A percentile compares a stretch with the other conserved stretches of the same genome.
phyloP scores from a whole-genome alignment of 2,329 filamentous ascomycete genomes.

The Trichoderma arundinaceum region DNA sequence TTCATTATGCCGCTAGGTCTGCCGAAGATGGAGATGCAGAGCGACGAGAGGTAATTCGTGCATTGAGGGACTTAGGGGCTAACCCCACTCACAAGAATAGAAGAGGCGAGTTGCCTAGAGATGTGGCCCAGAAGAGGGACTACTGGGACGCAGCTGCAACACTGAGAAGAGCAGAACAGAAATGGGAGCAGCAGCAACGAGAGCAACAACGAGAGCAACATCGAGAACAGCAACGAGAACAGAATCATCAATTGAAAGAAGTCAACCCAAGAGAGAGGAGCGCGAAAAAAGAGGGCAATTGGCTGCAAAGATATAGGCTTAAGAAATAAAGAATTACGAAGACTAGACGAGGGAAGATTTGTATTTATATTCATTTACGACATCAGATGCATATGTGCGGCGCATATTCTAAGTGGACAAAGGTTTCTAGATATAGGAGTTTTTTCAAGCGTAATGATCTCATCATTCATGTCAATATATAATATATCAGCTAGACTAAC shows the following conservation, averaged over 20 bases:
- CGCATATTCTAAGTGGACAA: background rate
- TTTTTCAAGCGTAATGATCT: too few relatives aligned
- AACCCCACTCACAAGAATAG: constrained; percentile 41
- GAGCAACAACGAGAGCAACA: background rate
- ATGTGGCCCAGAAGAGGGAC: constrained; percentile 43
- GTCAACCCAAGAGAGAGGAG: constrained; percentile 2
- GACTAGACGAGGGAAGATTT: background rate
- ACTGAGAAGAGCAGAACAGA: constrained; percentile 43
- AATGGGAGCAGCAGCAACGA: constrained; percentile 37
- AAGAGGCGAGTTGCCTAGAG: constrained; percentile 40
- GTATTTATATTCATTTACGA: background rate
- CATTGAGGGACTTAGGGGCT: constrained; percentile 41
- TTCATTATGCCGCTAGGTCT: constrained; percentile 44
- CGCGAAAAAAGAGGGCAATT: constrained; percentile 21
- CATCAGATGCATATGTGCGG: background rate
- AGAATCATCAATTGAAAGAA: constrained; percentile 8
- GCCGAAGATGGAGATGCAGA: constrained; percentile 43
- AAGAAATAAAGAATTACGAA: constrained; percentile 23
- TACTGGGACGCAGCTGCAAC: constrained; percentile 44
- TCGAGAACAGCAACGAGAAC: constrained; percentile 30
- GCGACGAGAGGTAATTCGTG: constrained; percentile 40
- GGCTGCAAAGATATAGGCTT: constrained; percentile 17
- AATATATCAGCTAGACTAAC: background rate
- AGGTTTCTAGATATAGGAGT: background rate
- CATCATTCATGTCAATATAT: background rate